Evolutionary conservation across 2,329 filamentous ascomycete genomes (phyloP).

Genomic region (Fusarium coffeatum): DNA sequence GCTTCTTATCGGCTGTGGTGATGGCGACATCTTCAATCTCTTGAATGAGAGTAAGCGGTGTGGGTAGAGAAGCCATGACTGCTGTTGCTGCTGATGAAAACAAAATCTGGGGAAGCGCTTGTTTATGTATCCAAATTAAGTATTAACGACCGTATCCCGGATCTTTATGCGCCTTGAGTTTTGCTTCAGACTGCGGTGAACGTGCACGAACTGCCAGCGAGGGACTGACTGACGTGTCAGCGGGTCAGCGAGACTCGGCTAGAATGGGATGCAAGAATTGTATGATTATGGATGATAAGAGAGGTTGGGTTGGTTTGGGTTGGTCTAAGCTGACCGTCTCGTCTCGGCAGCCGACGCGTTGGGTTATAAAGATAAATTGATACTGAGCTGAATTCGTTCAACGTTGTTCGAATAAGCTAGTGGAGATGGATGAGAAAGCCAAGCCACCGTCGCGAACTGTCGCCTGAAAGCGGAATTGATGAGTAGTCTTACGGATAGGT

Average conservation of each 20-base stretch:
- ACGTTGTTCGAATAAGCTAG: conserved; percentile 2
- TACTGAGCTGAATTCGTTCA: background rate
- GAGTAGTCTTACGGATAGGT: background rate
- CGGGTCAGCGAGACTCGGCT: conserved; percentile 1
- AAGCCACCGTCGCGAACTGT: background rate
- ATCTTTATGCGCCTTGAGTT: conserved; percentile 1
- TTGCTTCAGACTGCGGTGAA: background rate
- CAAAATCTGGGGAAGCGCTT: background rate
- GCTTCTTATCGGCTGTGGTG: background rate
- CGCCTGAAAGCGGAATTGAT: background rate
- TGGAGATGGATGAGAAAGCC: conserved; percentile 3
- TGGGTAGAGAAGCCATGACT: background rate
- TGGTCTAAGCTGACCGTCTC: background rate
- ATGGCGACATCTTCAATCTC: conserved; percentile 7
- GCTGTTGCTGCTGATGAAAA: background rate
- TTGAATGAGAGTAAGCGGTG: conserved; percentile 5
- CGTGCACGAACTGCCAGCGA: background rate
- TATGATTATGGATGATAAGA: background rate
- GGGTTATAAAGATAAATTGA: background rate
- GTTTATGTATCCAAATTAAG: background rate
- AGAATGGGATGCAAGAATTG: background rate
- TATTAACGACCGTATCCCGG: background rate
- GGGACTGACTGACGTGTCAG: conserved; percentile 3
- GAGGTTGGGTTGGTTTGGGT: background rate
- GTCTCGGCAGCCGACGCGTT: background rate